Conservation (phyloP, 2,329 filamentous ascomycete genomes). For the Colletotrichum tabaci region DNA sequence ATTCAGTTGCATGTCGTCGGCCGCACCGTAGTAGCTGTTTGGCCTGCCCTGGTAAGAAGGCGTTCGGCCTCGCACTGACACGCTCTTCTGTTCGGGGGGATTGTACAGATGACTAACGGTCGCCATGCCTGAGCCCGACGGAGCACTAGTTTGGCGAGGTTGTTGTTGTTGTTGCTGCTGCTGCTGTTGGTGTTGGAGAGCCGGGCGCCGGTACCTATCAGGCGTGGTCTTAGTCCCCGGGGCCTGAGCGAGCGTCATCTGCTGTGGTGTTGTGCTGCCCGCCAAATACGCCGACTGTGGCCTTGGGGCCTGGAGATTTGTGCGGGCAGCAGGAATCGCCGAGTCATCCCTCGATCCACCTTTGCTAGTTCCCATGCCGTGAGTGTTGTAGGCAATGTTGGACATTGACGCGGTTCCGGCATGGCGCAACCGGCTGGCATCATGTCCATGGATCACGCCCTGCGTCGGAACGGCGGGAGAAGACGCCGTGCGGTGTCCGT, state of each 20-base stretch:
- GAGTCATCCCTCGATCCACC: conserved; percentile 69
- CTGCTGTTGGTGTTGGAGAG: conserved; percentile 56
- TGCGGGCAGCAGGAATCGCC: conserved; percentile 59
- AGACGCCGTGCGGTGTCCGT: conserved; percentile 63
- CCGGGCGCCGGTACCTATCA: conserved; percentile 84
- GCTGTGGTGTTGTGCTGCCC: conserved; percentile 53
- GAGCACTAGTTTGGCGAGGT: conserved; percentile 52
- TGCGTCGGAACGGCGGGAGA: conserved; percentile 60
- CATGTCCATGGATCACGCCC: conserved; percentile 52
- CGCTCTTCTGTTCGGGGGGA: conserved; percentile 50
- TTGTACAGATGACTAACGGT: conserved; percentile 70
- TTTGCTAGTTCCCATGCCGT: conserved; percentile 53
- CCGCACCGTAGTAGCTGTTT: conserved; percentile 65
- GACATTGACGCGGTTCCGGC: conserved; percentile 56
- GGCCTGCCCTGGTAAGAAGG: conserved; percentile 61
- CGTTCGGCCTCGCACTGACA: conserved; percentile 47
- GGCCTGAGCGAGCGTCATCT: conserved; percentile 70
- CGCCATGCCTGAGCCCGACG: conserved; percentile 69
- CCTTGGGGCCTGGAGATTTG: conserved; percentile 56
- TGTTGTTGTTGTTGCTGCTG: conserved; percentile 54
- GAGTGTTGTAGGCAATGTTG: conserved; percentile 56
- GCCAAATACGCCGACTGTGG: conserved; percentile 61
- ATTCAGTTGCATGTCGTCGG: conserved; percentile 79
- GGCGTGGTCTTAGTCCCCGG: conserved; percentile 78
- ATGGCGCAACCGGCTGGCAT: conserved; percentile 49